Evolutionary conservation across 2,329 filamentous ascomycete genomes (phyloP).

Genomic region (Penicillium frequentans): DNA sequence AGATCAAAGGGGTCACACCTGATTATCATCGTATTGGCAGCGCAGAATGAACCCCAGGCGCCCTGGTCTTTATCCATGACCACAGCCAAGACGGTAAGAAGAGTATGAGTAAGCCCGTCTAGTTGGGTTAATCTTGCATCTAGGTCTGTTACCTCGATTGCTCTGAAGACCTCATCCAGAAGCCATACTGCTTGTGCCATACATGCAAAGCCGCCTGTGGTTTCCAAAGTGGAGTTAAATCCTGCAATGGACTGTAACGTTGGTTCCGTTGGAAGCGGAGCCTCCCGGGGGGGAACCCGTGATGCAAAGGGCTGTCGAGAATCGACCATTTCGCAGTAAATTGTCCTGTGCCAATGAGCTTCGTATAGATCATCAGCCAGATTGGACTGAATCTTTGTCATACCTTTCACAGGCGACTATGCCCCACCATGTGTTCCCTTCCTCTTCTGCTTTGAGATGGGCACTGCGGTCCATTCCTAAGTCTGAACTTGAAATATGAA

Average conservation of each 20-base stretch:
- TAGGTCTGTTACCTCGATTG: conserved; percentile 5
- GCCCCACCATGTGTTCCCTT: conserved; percentile 32
- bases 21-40: conserved; percentile 14
- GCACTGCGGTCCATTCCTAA: background rate
- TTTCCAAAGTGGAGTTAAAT: background rate
- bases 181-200: conserved; percentile 25
- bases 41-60: conserved; percentile 14
- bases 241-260: background rate
- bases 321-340: conserved; percentile 14
- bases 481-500: conserved; percentile 10
- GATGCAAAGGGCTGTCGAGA: conserved; percentile 17
- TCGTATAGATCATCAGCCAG: too few relatives aligned
- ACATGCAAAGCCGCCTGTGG: conserved; percentile 18
- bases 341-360: conserved; percentile 1
- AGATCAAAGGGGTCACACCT: conserved; percentile 10
- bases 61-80: conserved; percentile 5
- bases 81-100: conserved; percentile 8
- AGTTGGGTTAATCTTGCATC: conserved; percentile 13
- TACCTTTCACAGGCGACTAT: conserved; percentile 32
- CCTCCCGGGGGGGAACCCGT: conserved; percentile 3
- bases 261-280: conserved; percentile 17
- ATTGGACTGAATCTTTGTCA: too few relatives aligned
- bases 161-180: conserved; percentile 21
- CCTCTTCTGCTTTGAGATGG: conserved; percentile 16
- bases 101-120: conserved; percentile 9